Evolutionary conservation across 768 basidiomycete species (phyloP).

Genomic region (Xerocomus potaroensis): DNA sequence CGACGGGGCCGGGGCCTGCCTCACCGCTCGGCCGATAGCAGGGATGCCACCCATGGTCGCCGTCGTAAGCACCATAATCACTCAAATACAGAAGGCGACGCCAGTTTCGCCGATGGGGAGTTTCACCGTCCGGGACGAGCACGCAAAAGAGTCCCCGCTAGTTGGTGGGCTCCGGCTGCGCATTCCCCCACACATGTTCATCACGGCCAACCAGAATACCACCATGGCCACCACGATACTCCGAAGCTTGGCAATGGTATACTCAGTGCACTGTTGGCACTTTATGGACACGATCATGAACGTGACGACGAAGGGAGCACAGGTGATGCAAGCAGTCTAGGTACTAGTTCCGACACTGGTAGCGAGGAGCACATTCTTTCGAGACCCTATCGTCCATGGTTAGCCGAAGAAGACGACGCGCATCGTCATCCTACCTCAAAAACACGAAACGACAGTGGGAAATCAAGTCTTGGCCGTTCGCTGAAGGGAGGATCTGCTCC

Average conservation of each 20-base stretch:
- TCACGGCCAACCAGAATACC: neutral
- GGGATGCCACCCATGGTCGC: neutral
- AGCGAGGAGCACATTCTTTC: slow-evolving; percentile 18
- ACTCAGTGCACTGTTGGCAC: slow-evolving; percentile 58
- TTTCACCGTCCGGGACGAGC: slow-evolving; percentile 4
- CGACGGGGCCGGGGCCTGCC: slow-evolving; percentile 26
- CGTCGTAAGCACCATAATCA: slow-evolving; percentile 1
- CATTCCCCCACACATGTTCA: slow-evolving; percentile 4
- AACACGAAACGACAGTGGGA: slow-evolving; percentile 4
- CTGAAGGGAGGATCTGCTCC: slow-evolving; percentile 21
- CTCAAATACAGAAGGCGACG: slow-evolving; percentile 11
- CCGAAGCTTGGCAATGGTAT: slow-evolving; percentile 45
- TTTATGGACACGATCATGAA: slow-evolving; percentile 42
- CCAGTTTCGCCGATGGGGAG: neutral
- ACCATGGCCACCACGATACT: too few species aligned
- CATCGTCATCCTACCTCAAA: slow-evolving; percentile 3
- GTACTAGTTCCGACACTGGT: slow-evolving; percentile 16
- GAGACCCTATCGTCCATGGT: slow-evolving; percentile 21
- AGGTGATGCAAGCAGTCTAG: slow-evolving; percentile 21
- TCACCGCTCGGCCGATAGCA: slow-evolving; percentile 6
- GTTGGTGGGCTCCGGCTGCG: slow-evolving; percentile 13
- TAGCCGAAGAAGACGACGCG: slow-evolving; percentile 7
- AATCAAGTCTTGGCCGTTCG: slow-evolving; percentile 15
- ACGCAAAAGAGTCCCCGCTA: slow-evolving; percentile 16
- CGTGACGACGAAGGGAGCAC: slow-evolving; percentile 27